These are phyloP conservation scores for Harringtonia aguacate DNA, from an alignment of 2,329 filamentous ascomycete species.

Conservation along the genomic window DNA sequence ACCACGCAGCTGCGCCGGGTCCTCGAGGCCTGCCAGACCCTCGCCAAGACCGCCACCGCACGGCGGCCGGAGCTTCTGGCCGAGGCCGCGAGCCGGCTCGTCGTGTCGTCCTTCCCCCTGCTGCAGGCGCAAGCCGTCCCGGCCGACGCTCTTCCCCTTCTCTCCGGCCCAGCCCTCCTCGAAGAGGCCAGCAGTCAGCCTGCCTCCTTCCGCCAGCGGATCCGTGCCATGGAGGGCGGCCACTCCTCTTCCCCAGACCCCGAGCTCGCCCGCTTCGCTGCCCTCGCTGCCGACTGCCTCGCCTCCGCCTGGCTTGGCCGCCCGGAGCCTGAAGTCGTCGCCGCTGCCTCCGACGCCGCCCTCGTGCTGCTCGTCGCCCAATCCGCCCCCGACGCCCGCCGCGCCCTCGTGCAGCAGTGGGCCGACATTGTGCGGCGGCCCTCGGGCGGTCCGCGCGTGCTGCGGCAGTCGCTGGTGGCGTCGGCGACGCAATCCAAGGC, in stretches of 20 bases:
- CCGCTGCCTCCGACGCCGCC: constrained; percentile 38
- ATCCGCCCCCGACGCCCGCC: constrained; percentile 16
- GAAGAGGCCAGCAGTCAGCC: not conserved
- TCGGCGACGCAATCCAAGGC: not conserved
- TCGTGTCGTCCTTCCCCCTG: constrained; percentile 40
- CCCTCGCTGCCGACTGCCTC: constrained; percentile 2
- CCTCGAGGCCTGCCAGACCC: constrained; percentile 27
- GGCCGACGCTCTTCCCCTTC: constrained; percentile 10
- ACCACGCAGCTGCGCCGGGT: constrained; percentile 19
- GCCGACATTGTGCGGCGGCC: constrained; percentile 27
- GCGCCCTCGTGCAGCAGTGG: constrained; percentile 30
- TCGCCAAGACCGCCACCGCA: constrained; percentile 34
- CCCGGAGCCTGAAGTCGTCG: constrained; percentile 38
- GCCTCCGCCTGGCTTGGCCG: constrained; percentile 31
- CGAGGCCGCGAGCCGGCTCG: constrained; percentile 48
- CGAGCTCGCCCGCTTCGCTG: not conserved
- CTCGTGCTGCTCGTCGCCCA: constrained; percentile 33
- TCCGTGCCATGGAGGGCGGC: not conserved
- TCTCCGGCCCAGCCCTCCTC: constrained; percentile 17
- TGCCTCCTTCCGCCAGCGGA: constrained; percentile 1
- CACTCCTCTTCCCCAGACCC: not conserved
- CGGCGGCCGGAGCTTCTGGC: constrained; percentile 55
- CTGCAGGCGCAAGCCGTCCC: constrained; percentile 26
- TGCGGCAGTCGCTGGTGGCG: not conserved
- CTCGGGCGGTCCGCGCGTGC: constrained; percentile 8